phyloP scores from a whole-genome alignment of 2,329 filamentous ascomycete genomes.

The Apiospora sp. region DNA sequence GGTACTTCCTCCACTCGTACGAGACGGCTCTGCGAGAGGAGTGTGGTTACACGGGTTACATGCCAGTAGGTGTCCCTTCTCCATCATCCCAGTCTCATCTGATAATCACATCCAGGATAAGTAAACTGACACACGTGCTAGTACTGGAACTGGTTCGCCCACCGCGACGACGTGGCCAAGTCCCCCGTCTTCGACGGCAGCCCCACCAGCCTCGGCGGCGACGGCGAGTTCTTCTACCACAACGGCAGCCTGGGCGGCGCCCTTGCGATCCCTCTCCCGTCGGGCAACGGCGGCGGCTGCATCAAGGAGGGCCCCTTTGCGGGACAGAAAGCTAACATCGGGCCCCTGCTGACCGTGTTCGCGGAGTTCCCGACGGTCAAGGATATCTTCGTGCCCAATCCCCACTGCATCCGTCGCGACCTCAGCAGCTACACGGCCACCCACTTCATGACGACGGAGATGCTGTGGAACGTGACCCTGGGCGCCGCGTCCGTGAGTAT shows the following conservation, averaged over 20 bases:
- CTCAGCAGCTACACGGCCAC: constrained; percentile 36
- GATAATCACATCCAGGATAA: background rate
- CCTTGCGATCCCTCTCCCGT: constrained; percentile 42
- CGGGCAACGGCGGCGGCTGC: constrained; percentile 47
- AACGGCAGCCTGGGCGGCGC: constrained; percentile 33
- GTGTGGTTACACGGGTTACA: constrained; percentile 29
- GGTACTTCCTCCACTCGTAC: constrained; percentile 31
- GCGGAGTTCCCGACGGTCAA: background rate
- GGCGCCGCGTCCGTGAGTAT: constrained; percentile 34
- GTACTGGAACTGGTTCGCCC: constrained; percentile 49
- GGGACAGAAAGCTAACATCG: constrained; percentile 39
- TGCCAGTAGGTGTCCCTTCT: constrained; percentile 26
- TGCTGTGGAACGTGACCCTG: constrained; percentile 25
- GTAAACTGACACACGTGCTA: constrained; percentile 35
- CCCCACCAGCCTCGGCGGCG: constrained; percentile 47
- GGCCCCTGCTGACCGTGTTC: constrained; percentile 38
- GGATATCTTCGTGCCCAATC: constrained; percentile 32
- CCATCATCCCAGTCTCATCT: background rate
- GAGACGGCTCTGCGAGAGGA: constrained; percentile 29
- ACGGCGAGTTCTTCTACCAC: constrained; percentile 44
- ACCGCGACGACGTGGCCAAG: constrained; percentile 39
- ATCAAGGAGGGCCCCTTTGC: constrained; percentile 44
- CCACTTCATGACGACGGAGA: constrained; percentile 33
- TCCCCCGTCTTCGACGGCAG: constrained; percentile 52
- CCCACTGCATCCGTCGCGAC: constrained; percentile 44